phyloP scores from a whole-genome alignment of 2,329 filamentous ascomycete genomes.

The Colletotrichum cereale region DNA sequence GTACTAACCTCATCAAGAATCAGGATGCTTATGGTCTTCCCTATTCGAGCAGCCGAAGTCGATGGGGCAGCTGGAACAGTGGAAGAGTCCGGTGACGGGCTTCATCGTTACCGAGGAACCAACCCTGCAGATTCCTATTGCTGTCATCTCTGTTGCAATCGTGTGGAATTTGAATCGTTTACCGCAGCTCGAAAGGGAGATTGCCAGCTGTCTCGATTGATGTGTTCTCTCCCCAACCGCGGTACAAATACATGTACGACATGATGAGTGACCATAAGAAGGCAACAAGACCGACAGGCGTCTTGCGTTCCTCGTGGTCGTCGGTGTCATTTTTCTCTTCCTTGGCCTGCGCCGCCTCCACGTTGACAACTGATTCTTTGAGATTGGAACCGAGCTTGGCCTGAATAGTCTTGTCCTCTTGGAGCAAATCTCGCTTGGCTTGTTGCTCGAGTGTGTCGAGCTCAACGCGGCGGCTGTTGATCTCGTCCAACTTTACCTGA shows the following conservation, averaged over 20 bases:
- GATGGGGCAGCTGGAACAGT: not conserved
- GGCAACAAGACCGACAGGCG: not conserved
- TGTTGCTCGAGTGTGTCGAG: not conserved
- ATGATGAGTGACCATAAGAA: not conserved
- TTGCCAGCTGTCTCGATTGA: not conserved
- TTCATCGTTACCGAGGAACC: not conserved
- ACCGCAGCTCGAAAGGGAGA: not conserved
- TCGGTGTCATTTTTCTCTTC: not conserved
- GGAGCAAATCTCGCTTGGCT: not conserved
- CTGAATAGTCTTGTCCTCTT: not conserved
- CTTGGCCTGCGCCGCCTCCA: not conserved
- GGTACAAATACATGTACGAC: not conserved
- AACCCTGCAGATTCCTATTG: not conserved
- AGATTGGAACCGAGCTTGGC: not conserved
- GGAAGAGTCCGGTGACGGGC: constrained; percentile 4
- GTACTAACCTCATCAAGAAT: constrained; percentile 41
- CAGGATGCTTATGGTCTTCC: not conserved
- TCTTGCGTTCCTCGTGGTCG: not conserved
- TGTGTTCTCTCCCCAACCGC: no score
- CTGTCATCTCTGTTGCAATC: no score
- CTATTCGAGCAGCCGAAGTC: not conserved
- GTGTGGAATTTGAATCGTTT: not conserved
- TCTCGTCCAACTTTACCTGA: not conserved
- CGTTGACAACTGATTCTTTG: not conserved
- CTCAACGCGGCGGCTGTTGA: not conserved